Percentiles rank a stretch among this genome's conserved stretches.
These are phyloP conservation scores for Homolaphlyctis polyrhiza DNA, from an alignment of 371 early-diverging fungal genomes.

Conservation along the genomic window DNA sequence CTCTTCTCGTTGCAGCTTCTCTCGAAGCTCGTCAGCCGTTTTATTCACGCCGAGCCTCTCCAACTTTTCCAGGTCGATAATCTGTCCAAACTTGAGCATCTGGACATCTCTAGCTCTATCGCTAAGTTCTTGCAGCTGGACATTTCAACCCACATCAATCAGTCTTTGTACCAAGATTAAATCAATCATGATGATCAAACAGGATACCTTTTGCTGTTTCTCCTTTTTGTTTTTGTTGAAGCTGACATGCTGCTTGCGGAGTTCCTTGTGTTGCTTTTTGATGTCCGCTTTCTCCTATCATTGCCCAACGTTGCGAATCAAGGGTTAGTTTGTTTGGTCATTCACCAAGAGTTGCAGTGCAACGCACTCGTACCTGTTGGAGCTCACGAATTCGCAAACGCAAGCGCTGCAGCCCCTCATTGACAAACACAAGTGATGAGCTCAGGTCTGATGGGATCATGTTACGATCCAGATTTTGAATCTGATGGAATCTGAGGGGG, in stretches of 20 bases:
- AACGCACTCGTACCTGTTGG: conserved; percentile 34
- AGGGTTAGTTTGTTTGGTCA: too few relatives aligned
- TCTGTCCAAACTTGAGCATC: conserved; percentile 56
- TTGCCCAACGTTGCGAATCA: too few relatives aligned
- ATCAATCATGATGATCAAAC: neutral
- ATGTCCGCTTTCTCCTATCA: conserved; percentile 53
- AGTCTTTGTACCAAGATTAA: neutral
- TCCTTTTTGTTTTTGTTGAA: conserved; percentile 43
- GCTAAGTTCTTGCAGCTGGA: conserved; percentile 42
- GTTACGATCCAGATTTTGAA: conserved; percentile 36
- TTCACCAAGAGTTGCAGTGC: too few relatives aligned
- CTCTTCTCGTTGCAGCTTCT: conserved; percentile 46
- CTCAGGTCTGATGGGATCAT: conserved; percentile 34
- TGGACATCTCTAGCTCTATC: conserved; percentile 45
- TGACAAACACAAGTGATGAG: conserved; percentile 42
- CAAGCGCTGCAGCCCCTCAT: conserved; percentile 36
- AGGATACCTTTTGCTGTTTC: conserved; percentile 38
- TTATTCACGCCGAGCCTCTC: conserved; percentile 51
- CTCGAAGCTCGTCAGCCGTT: conserved; percentile 45
- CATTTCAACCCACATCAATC: neutral
- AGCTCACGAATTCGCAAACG: conserved; percentile 42
- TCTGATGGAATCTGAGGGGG: conserved; percentile 43
- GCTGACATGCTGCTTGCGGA: conserved; percentile 44
- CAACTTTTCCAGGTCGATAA: conserved; percentile 50
- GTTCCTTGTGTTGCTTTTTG: conserved; percentile 46